Evolutionary conservation across 768 basidiomycete species (phyloP).

Genomic region (Pleurotus pulmonarius): DNA sequence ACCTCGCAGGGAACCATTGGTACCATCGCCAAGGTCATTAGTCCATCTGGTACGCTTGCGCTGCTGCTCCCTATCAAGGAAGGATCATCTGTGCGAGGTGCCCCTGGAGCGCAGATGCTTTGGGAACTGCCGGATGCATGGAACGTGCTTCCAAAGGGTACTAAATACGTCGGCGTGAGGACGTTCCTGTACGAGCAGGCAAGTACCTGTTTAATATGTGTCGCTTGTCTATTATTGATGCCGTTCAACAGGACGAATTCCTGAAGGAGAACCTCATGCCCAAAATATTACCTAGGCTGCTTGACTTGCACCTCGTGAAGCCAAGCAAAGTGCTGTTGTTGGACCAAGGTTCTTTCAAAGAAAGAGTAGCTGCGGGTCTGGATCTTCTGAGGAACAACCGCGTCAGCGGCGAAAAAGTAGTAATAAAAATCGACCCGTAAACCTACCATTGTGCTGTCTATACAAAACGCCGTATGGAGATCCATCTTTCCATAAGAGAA

Average conservation of each 20-base stretch:
- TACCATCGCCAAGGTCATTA: conserved; percentile 32
- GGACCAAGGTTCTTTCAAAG: conserved; percentile 37
- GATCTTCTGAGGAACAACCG: conserved; percentile 43
- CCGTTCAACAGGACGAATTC: conserved; percentile 28
- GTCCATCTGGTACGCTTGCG: conserved; percentile 35
- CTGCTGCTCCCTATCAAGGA: conserved; percentile 45
- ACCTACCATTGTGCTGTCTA: too few species aligned
- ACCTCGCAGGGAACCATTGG: conserved; percentile 29
- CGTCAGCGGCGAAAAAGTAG: conserved; percentile 36
- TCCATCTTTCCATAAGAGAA: too few species aligned
- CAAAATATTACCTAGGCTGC: conserved; percentile 38
- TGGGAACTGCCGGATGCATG: conserved; percentile 28
- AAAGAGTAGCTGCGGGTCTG: conserved; percentile 37
- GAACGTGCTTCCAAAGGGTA: conserved; percentile 33
- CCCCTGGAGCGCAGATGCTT: conserved; percentile 23
- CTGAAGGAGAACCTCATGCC: conserved; percentile 42
- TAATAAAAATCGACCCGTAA: conserved; percentile 4
- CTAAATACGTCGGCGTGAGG: conserved; percentile 32
- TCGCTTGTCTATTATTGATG: too few species aligned
- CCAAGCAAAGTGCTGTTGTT: conserved; percentile 38
- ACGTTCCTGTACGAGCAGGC: conserved; percentile 40
- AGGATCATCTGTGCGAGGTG: conserved; percentile 31
- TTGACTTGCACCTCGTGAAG: conserved; percentile 32
- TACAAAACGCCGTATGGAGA: too few species aligned
- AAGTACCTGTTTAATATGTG: conserved; percentile 8